Evolutionary conservation across 164 flowering plant species (phyloP), one percentile per base, ranked within the genome.

Genomic region (Liquidambar formosana): DNA sequence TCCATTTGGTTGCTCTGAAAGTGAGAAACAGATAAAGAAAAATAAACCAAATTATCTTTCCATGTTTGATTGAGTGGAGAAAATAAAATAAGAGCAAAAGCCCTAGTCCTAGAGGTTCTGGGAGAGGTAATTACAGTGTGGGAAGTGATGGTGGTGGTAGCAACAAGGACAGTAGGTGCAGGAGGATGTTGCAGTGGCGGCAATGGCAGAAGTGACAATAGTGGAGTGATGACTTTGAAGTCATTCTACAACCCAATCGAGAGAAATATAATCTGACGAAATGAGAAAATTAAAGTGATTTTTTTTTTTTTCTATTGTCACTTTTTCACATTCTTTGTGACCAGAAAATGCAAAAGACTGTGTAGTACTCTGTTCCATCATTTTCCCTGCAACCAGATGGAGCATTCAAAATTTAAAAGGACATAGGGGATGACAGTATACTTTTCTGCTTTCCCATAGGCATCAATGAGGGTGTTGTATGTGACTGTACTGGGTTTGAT

Each of bases 401-500:
- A 66, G 59, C 56, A 52, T 68, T 25, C 23, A 52, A 27, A 63
- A 61, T 10, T 52, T 23, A 48, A 57, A 56, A 61, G 44, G 41
- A 45, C 28, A 1, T 45, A 25, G 26, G 6, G 63, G 41, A 3
- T 18, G 28, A 16, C 0, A 23, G 41, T 16, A 48, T 84, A 94
- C 98, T 71, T 92, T 83, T 80, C 84, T 61, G 97, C 90, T 80
- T 85, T 89, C 60, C 97, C 97, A 73, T 90, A 94, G 47, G 96
- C 90, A 85, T 92, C 98, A 53, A 94, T 89, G 63, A 94, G 89
- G 46, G 88, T 94, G 80, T 94, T 94, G 72, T 90, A 94, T 19
- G 93, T 92, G 52, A 92, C 75, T 8, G 88, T 89, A 76, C 78
- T 92, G 43, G 95, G 95, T 73, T 79, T 87, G 76, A 94, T 79